These are phyloP conservation scores for Achaetomiella virescens DNA, from an alignment of 495 filamentous ascomycete genomes.

Conservation along the genomic window DNA sequence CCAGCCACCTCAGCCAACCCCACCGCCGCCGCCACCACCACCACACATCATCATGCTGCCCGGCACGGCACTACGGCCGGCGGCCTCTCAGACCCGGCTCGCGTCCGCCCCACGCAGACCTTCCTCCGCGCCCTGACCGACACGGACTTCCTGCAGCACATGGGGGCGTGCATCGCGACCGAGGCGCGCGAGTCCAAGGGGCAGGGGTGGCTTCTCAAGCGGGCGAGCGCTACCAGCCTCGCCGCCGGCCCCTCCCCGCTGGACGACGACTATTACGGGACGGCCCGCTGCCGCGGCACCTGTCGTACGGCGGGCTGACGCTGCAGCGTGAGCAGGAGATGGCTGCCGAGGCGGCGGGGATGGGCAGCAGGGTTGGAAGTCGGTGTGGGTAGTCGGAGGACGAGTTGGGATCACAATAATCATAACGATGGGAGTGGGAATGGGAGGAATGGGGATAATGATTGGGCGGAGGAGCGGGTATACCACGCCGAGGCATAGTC, in stretches of 20 bases:
- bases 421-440: constrained; percentile 6
- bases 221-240: constrained; percentile 65
- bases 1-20: constrained; percentile 33
- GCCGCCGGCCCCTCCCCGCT: constrained; percentile 42
- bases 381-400: constrained; percentile 24
- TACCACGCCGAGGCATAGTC: constrained; percentile 34
- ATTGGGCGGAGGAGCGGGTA: not conserved
- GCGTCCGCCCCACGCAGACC: not conserved
- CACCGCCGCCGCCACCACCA: constrained; percentile 28
- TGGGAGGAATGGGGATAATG: not conserved
- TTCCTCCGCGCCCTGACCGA: constrained; percentile 24
- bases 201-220: constrained; percentile 69
- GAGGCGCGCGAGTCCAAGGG: constrained; percentile 71
- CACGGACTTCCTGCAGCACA: constrained; percentile 68
- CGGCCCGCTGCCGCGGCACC: not conserved
- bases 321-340: too few relatives aligned
- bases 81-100: constrained; percentile 2
- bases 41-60: constrained; percentile 6
- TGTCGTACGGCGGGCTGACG: too few relatives aligned
- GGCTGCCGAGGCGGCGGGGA: too few relatives aligned
- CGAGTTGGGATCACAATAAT: constrained; percentile 22
- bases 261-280: constrained; percentile 29
- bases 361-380: too few relatives aligned
- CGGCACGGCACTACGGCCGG: constrained; percentile 16
- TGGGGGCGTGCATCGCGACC: constrained; percentile 63